Conservation (phyloP, 768 basidiomycete genomes). For the Leccinum truebloodii region DNA sequence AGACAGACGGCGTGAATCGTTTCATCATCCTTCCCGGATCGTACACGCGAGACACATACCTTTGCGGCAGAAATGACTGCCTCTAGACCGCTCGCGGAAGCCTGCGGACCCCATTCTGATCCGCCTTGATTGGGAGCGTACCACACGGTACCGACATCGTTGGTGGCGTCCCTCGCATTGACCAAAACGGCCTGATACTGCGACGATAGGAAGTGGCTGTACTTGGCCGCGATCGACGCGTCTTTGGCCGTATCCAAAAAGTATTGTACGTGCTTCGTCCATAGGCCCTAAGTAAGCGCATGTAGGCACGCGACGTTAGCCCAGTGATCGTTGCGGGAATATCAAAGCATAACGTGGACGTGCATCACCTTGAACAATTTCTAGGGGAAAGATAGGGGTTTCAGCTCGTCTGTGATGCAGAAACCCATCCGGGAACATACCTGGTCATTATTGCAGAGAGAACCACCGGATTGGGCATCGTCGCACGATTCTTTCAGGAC, state of each 20-base stretch:
- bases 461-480: conserved; percentile 38
- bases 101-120: conserved; percentile 31
- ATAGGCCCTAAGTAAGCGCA: conserved; percentile 36
- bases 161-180: conserved; percentile 39
- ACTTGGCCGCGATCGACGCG: conserved; percentile 43
- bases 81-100: conserved; percentile 32
- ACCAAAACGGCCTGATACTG: conserved; percentile 41
- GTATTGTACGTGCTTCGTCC: conserved; percentile 53
- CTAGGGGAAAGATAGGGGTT: conserved; percentile 1
- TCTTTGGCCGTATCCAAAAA: conserved; percentile 50
- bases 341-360: background rate
- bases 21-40: background rate
- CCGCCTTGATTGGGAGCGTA: conserved; percentile 31
- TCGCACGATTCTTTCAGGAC: conserved; percentile 57
- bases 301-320: background rate
- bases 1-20: background rate
- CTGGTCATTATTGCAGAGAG: conserved; percentile 36
- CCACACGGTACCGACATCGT: conserved; percentile 44
- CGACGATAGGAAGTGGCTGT: conserved; percentile 34
- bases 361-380: conserved; percentile 34
- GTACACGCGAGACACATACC: conserved; percentile 14
- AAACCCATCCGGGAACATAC: conserved; percentile 4
- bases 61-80: conserved; percentile 31
- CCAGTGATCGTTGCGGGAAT: background rate
- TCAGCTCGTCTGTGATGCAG: background rate